These are phyloP conservation scores for Diplodia sapinea DNA, from an alignment of 2,329 filamentous ascomycete genomes.

Conservation along the genomic window DNA sequence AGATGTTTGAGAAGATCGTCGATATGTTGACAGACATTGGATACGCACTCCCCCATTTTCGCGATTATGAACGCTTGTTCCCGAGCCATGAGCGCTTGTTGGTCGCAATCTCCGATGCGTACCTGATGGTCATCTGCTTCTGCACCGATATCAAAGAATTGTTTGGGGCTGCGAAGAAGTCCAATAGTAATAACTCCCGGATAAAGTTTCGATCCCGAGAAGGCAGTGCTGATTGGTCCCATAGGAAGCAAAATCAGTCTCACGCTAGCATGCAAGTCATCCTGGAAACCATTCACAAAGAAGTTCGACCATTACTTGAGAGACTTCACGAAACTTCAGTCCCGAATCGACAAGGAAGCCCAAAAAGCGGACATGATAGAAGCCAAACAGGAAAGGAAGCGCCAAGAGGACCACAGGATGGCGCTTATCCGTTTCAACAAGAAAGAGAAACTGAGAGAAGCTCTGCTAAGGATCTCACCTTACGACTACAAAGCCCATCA, in stretches of 20 bases:
- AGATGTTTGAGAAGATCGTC: constrained; percentile 36
- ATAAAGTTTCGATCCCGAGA: no score
- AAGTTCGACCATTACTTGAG: constrained; percentile 35
- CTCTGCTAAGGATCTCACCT: constrained; percentile 31
- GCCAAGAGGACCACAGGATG: constrained; percentile 33
- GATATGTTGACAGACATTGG: constrained; percentile 39
- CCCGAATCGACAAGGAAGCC: constrained; percentile 36
- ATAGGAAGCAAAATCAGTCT: neutral
- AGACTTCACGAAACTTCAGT: constrained; percentile 34
- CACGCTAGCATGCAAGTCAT: constrained; percentile 32
- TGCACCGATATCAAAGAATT: constrained; percentile 35
- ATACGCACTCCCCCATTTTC: constrained; percentile 35
- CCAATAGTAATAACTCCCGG: neutral
- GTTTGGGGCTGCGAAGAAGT: constrained; percentile 33
- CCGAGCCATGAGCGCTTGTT: constrained; percentile 35
- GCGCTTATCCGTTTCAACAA: constrained; percentile 33
- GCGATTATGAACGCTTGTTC: constrained; percentile 36
- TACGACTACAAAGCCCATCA: constrained; percentile 35
- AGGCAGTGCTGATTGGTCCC: neutral
- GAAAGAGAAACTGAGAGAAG: constrained; percentile 28
- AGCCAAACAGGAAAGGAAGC: constrained; percentile 30
- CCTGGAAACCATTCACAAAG: constrained; percentile 36
- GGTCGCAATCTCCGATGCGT: constrained; percentile 33
- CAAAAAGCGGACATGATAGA: constrained; percentile 37
- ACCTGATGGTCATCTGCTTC: constrained; percentile 36